phyloP scores from a whole-genome alignment of 106 monocot genomes.

The Gastrodia elata region DNA sequence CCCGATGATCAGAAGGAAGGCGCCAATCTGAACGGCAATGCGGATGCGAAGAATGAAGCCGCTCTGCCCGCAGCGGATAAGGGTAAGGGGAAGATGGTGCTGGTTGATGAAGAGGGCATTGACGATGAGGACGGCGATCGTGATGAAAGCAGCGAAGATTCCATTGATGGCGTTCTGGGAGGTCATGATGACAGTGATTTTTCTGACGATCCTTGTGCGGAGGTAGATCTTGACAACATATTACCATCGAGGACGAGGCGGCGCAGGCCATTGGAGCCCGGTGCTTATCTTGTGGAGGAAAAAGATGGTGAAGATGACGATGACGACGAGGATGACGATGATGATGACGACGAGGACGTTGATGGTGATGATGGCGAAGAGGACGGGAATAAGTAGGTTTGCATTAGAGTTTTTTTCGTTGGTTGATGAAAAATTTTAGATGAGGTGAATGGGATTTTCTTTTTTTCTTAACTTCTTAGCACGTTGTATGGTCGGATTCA shows the following conservation, averaged over 20 bases:
- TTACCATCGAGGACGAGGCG: conserved; percentile 49
- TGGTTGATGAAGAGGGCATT: not conserved
- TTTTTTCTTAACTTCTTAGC: not conserved
- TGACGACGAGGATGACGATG: not conserved
- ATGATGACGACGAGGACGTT: conserved; percentile 26
- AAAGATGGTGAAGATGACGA: conserved; percentile 28
- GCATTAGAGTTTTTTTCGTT: not conserved
- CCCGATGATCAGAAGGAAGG: not conserved
- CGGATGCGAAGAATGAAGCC: not conserved
- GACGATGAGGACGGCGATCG: not conserved
- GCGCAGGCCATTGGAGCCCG: conserved; percentile 23
- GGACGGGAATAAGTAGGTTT: not conserved
- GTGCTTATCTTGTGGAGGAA: conserved; percentile 33
- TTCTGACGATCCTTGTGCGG: conserved; percentile 44
- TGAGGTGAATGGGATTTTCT: not conserved
- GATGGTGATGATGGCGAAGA: conserved; percentile 13
- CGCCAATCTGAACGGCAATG: not conserved
- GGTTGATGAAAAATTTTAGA: not conserved
- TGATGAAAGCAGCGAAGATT: conserved; percentile 6
- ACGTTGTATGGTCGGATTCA: not conserved
- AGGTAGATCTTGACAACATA: conserved; percentile 63
- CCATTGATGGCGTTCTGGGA: conserved; percentile 1
- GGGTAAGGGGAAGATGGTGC: conserved; percentile 4
- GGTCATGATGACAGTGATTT: conserved; percentile 22
- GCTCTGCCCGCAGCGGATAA: not conserved